phyloP scores from a whole-genome alignment of 169 alveolate genomes.

The Cryptosporidium muris region DNA sequence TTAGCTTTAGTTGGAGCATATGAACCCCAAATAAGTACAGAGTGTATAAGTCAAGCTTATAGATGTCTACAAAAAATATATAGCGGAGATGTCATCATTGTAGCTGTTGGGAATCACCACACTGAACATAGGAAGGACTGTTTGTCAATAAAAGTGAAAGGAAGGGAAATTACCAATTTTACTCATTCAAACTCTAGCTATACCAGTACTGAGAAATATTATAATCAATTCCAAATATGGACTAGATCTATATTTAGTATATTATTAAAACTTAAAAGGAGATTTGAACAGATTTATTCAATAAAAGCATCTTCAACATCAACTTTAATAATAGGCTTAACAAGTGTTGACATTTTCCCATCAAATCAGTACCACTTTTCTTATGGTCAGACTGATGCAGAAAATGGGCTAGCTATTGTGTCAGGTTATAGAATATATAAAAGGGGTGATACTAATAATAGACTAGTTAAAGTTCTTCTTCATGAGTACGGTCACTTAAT shows the following conservation, averaged over 20 bases:
- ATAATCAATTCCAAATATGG: slow-evolving; percentile 7
- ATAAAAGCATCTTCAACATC: not conserved
- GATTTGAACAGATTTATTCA: not conserved
- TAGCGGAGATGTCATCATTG: too few species aligned
- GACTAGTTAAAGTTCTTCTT: slow-evolving; percentile 48
- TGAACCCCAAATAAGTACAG: slow-evolving; percentile 25
- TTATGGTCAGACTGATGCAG: slow-evolving; percentile 65
- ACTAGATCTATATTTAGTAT: slow-evolving; percentile 35
- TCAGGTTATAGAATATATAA: slow-evolving; percentile 42
- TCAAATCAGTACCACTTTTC: slow-evolving; percentile 24
- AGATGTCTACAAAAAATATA: too few species aligned
- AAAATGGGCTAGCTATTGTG: slow-evolving; percentile 58
- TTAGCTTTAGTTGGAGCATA: slow-evolving; percentile 49
- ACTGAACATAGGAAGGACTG: too few species aligned
- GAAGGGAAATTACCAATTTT: not conserved
- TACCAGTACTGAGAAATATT: too few species aligned
- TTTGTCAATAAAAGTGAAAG: not conserved
- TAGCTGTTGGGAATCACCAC: too few species aligned
- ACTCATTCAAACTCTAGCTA: not conserved
- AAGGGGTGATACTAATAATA: slow-evolving; percentile 8
- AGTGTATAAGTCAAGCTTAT: too few species aligned
- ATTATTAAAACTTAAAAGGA: slow-evolving; percentile 7
- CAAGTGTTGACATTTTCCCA: slow-evolving; percentile 59
- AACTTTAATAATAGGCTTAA: slow-evolving; percentile 35
- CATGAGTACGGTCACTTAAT: slow-evolving; percentile 59